A percentile compares a stretch with the other conserved stretches of the same genome.
phyloP scores from a whole-genome alignment of 345 rosid species.

The Corymbia maculata region DNA sequence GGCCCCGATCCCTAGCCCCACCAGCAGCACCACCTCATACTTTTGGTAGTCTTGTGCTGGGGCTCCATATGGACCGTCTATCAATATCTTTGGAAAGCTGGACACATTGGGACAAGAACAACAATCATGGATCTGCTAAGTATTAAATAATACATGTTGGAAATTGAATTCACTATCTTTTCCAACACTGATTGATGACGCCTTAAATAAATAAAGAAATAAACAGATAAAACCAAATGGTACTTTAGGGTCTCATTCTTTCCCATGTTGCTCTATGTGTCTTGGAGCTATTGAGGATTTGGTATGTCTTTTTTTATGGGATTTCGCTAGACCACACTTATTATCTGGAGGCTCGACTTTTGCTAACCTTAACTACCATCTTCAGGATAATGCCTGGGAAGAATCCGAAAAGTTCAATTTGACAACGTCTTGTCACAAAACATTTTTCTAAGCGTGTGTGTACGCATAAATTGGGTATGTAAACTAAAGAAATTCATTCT shows the following conservation, averaged over 20 bases:
- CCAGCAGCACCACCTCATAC: conserved; percentile 74
- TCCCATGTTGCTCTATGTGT: not conserved
- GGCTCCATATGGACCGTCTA: conserved; percentile 90
- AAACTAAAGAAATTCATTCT: no score
- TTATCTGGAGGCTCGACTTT: not conserved
- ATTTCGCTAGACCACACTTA: not conserved
- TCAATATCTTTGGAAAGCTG: conserved; percentile 66
- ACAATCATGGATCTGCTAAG: not conserved
- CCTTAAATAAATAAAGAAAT: rapidly evolving
- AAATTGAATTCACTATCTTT: not conserved
- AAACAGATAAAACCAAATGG: not conserved
- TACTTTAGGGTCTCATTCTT: not conserved
- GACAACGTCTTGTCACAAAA: no score
- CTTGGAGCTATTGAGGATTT: rapidly evolving
- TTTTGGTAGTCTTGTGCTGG: conserved; percentile 95
- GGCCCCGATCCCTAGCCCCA: conserved; percentile 90
- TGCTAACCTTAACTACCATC: not conserved
- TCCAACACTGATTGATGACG: not conserved
- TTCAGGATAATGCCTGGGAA: rapidly evolving
- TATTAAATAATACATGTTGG: not conserved
- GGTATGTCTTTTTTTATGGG: not conserved
- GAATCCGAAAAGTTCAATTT: not conserved
- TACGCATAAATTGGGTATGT: no score
- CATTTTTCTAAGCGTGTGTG: no score
- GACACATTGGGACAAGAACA: not conserved